Conservation (phyloP, 768 basidiomycete genomes). For the Rhodosporidiobolus odoratus region DNA sequence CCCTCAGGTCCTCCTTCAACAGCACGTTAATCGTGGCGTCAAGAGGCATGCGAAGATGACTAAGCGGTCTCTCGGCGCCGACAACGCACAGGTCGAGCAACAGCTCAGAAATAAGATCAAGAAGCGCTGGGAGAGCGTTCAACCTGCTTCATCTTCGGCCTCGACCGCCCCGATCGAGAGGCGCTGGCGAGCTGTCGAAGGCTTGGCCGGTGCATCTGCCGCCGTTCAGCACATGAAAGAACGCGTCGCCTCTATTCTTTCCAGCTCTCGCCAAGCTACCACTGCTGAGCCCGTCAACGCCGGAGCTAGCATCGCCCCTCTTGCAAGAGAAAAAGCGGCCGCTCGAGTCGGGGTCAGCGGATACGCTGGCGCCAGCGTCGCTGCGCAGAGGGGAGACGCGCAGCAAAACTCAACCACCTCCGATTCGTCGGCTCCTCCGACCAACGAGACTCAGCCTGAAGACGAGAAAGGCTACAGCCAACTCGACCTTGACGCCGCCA, state of each 20-base stretch:
- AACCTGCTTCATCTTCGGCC: not conserved
- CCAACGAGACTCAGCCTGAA: conserved; percentile 27
- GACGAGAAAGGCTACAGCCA: conserved; percentile 46
- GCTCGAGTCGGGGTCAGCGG: conserved; percentile 17
- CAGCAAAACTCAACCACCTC: conserved; percentile 9
- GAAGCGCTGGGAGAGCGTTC: conserved; percentile 22
- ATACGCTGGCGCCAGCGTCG: conserved; percentile 2
- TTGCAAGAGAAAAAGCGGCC: not conserved
- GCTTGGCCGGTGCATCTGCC: conserved; percentile 8
- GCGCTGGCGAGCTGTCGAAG: conserved; percentile 16
- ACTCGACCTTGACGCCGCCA: conserved; percentile 47
- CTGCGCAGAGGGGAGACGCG: conserved; percentile 5
- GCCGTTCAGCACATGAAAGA: conserved; percentile 21
- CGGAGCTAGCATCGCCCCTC: not conserved
- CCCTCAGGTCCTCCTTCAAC: conserved; percentile 52
- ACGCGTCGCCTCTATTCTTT: conserved; percentile 5
- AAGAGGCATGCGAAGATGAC: conserved; percentile 66
- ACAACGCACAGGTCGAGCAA: conserved; percentile 40
- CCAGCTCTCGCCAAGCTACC: not conserved
- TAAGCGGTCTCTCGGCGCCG: conserved; percentile 48
- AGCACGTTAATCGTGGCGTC: conserved; percentile 62
- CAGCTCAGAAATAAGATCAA: conserved; percentile 51
- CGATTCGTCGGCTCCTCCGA: conserved; percentile 22
- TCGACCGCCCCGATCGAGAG: not conserved
- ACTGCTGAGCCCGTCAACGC: too few species aligned